Conservation (phyloP, 2,329 filamentous ascomycete species). For the Bertia moriformis region DNA sequence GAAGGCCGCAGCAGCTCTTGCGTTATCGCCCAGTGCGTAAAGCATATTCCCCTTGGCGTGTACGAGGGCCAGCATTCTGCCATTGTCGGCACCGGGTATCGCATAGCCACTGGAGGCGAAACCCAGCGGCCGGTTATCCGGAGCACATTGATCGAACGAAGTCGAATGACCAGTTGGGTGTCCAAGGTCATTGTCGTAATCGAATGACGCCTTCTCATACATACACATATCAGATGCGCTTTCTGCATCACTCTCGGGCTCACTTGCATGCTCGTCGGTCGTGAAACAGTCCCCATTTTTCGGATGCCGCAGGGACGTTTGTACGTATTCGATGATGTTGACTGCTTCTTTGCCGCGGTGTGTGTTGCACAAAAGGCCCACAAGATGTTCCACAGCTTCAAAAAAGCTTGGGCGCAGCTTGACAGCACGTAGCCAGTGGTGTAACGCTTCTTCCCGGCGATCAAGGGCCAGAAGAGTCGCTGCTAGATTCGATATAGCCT, state of each 20-base stretch:
- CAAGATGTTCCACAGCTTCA: constrained; percentile 86
- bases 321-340: constrained; percentile 72
- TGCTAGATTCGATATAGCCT: constrained; percentile 85
- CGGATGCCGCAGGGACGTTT: constrained; percentile 49
- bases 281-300: constrained; percentile 29
- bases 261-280: constrained; percentile 37
- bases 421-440: constrained; percentile 74
- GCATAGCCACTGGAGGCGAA: constrained; percentile 74
- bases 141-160: too few species aligned
- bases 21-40: constrained; percentile 74
- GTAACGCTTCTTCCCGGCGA: constrained; percentile 69
- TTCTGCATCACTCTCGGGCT: constrained; percentile 39
- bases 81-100: constrained; percentile 76
- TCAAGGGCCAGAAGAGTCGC: constrained; percentile 76
- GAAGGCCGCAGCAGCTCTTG: constrained; percentile 71
- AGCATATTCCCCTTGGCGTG: constrained; percentile 99
- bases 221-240: constrained; percentile 32
- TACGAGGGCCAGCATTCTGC: constrained; percentile 78
- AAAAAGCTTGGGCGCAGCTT: constrained; percentile 75
- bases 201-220: constrained; percentile 40
- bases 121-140: constrained; percentile 16
- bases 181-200: constrained; percentile 28
- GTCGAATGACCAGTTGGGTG: too few species aligned
- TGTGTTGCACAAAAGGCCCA: constrained; percentile 70
- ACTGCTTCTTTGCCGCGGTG: constrained; percentile 64